Conservation (phyloP, 202 grass and related monocot species). For the Cymbopogon flexuosus region DNA sequence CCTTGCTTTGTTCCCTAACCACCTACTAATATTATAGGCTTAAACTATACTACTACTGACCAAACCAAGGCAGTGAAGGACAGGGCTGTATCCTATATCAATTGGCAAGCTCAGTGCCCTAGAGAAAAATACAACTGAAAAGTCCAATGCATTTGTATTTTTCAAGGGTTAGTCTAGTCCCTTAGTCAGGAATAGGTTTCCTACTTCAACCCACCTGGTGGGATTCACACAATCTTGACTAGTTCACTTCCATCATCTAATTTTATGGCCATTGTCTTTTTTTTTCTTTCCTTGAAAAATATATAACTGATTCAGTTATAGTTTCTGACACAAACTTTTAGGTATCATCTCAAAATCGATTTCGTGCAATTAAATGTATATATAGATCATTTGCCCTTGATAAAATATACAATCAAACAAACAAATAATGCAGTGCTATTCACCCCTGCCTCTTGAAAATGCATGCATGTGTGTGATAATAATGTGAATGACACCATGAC, state of each 20-base stretch:
- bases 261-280: background rate
- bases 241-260: background rate
- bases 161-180: background rate
- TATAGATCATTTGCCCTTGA: background rate
- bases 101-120: constrained; percentile 4
- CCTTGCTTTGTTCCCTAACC: constrained; percentile 42
- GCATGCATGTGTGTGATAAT: background rate
- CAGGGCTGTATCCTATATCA: background rate
- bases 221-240: background rate
- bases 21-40: constrained; percentile 35
- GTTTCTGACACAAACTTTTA: background rate
- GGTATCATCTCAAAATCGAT: background rate
- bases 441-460: constrained; percentile 3
- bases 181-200: background rate
- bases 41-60: constrained; percentile 14
- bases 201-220: background rate
- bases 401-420: background rate
- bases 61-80: constrained; percentile 12
- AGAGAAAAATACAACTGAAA: constrained; percentile 19
- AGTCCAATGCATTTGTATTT: background rate
- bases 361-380: background rate
- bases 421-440: background rate
- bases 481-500: background rate
- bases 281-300: background rate
- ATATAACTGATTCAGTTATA: background rate